Evolutionary conservation across 2,329 filamentous ascomycete genomes (phyloP).

Genomic region (Neodidymelliopsis sp.): DNA sequence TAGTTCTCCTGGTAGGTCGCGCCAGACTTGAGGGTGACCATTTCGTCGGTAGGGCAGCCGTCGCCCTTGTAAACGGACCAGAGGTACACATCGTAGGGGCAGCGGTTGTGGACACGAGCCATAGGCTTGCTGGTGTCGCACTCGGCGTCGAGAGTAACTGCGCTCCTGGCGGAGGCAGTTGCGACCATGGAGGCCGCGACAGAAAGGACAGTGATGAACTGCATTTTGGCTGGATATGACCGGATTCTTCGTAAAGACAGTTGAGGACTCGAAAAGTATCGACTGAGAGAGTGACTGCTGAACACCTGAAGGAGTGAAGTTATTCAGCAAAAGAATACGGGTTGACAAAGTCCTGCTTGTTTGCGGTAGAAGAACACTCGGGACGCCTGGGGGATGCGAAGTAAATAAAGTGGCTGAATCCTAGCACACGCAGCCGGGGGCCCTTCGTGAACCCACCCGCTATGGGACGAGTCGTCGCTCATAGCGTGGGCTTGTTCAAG

Average conservation of each 20-base stretch:
- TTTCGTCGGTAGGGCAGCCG: slow-evolving; percentile 32
- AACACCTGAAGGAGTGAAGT: slow-evolving; percentile 52
- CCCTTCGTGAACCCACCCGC: slow-evolving; percentile 38
- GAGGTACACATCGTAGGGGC: slow-evolving; percentile 47
- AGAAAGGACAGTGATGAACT: slow-evolving; percentile 41
- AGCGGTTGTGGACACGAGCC: slow-evolving; percentile 49
- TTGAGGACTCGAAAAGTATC: slow-evolving; percentile 29
- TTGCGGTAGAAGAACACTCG: slow-evolving; percentile 36
- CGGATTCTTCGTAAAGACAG: slow-evolving; percentile 23
- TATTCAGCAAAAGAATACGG: slow-evolving; percentile 49
- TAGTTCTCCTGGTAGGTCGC: slow-evolving; percentile 45
- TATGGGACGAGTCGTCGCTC: slow-evolving; percentile 46
- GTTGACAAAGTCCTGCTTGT: slow-evolving; percentile 49
- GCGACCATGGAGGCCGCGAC: slow-evolving; percentile 42
- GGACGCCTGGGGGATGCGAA: slow-evolving; percentile 42
- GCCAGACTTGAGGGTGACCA: slow-evolving; percentile 38
- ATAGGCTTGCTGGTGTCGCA: slow-evolving; percentile 23
- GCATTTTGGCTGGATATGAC: slow-evolving; percentile 39
- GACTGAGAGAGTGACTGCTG: slow-evolving; percentile 47
- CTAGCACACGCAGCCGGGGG: slow-evolving; percentile 36
- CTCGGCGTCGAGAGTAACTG: slow-evolving; percentile 26
- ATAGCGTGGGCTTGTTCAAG: slow-evolving; percentile 41
- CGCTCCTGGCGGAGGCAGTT: slow-evolving; percentile 33
- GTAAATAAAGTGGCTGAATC: slow-evolving; percentile 48
- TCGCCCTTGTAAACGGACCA: slow-evolving; percentile 48